phyloP scores from a whole-genome alignment of 2,329 filamentous ascomycete genomes.

The Coniochaeta hoffmannii region DNA sequence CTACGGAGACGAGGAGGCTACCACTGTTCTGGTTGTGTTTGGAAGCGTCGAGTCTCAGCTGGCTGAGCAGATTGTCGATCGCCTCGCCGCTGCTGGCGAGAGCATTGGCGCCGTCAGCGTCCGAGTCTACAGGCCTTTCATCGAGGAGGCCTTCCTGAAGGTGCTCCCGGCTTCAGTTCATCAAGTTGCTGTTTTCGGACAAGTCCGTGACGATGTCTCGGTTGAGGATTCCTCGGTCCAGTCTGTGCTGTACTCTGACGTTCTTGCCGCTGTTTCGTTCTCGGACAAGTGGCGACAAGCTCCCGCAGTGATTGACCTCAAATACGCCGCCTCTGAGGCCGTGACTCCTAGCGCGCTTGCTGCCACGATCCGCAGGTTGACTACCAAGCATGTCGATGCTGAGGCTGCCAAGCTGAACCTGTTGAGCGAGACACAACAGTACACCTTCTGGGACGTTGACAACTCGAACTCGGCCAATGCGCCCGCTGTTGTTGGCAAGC shows the following conservation, averaged over 20 bases:
- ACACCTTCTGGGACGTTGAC: slow-evolving; percentile 90
- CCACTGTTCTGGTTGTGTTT: slow-evolving; percentile 83
- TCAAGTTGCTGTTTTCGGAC: slow-evolving; percentile 79
- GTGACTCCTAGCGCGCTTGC: slow-evolving; percentile 49
- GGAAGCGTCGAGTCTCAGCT: slow-evolving; percentile 87
- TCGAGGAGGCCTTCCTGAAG: slow-evolving; percentile 87
- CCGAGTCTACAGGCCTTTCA: slow-evolving; percentile 88
- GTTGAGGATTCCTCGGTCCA: slow-evolving; percentile 69
- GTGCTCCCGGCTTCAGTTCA: slow-evolving; percentile 68
- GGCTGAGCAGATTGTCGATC: slow-evolving; percentile 69
- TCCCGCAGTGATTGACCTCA: slow-evolving; percentile 71
- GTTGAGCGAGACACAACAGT: slow-evolving; percentile 65
- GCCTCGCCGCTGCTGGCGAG: slow-evolving; percentile 63
- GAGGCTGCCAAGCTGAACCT: slow-evolving; percentile 39
- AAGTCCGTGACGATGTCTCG: slow-evolving; percentile 67
- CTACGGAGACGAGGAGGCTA: slow-evolving; percentile 70
- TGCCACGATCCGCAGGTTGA: slow-evolving; percentile 40
- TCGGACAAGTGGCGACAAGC: slow-evolving; percentile 56
- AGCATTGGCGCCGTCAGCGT: slow-evolving; percentile 87
- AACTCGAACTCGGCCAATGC: slow-evolving; percentile 60
- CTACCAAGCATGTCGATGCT: slow-evolving; percentile 38
- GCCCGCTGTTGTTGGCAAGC: slow-evolving; percentile 49
- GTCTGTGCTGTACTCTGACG: slow-evolving; percentile 88
- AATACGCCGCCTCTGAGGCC: slow-evolving; percentile 67
- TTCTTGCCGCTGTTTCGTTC: slow-evolving; percentile 78